These are phyloP conservation scores for Backusella sp. DNA, from an alignment of 192 early-diverging fungal genomes.

Conservation along the genomic window DNA sequence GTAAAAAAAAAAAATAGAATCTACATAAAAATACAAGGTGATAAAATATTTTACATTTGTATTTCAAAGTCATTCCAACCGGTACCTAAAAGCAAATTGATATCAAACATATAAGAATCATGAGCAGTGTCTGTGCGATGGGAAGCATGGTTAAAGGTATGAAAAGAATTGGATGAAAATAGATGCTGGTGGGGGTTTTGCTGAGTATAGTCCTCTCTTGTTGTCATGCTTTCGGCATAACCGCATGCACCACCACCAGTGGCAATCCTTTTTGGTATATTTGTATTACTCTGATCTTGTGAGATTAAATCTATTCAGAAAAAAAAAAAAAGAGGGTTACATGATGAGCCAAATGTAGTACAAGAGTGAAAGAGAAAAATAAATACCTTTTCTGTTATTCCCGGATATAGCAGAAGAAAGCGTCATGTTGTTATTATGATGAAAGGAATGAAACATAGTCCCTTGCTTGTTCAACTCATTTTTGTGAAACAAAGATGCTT, in stretches of 20 bases:
- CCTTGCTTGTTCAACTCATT: not conserved
- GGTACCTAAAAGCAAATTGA: conserved; percentile 1
- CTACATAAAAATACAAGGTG: not conserved
- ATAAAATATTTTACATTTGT: conserved; percentile 15
- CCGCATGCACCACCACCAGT: not conserved
- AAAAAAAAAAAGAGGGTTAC: not conserved
- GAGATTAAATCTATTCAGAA: conserved; percentile 4
- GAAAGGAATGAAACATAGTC: not conserved
- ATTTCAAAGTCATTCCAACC: conserved; percentile 29
- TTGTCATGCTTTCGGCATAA: not conserved
- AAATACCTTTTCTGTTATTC: not conserved
- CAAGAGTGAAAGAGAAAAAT: not conserved
- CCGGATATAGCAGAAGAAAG: not conserved
- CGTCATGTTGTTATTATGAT: not conserved
- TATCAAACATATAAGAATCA: conserved; percentile 21
- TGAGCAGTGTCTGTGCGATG: not conserved
- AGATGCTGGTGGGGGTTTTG: conserved; percentile 26
- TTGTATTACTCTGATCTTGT: not conserved
- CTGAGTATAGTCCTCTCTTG: not conserved
- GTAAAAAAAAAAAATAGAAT: not conserved
- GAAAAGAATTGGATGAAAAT: conserved; percentile 26
- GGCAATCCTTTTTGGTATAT: not conserved
- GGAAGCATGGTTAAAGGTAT: conserved; percentile 13
- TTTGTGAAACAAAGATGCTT: conserved; percentile 9
- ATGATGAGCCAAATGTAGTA: not conserved